These are phyloP conservation scores for Tylopilus sp. DNA, from an alignment of 768 basidiomycete genomes.

Conservation along the genomic window DNA sequence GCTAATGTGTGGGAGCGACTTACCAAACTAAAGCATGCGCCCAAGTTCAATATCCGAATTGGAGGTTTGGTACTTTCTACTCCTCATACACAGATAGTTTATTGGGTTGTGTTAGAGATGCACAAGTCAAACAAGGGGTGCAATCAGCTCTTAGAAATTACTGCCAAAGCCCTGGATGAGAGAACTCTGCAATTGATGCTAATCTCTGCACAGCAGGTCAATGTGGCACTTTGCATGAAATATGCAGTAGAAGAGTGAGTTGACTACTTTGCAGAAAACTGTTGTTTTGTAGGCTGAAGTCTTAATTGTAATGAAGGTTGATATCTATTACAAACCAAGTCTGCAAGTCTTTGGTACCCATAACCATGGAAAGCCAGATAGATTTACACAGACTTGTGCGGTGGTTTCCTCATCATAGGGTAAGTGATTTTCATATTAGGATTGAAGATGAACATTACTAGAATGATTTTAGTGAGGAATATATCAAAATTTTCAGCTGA, in stretches of 20 bases:
- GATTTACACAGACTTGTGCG: background rate
- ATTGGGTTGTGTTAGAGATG: no score
- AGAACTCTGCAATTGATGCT: slow-evolving; percentile 1
- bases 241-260: slow-evolving; percentile 6
- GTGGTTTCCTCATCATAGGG: slow-evolving; percentile 5
- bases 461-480: no score
- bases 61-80: background rate
- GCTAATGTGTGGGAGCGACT: background rate
- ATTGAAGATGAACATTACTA: background rate
- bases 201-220: slow-evolving; percentile 1
- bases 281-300: background rate
- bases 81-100: background rate
- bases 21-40: background rate
- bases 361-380: no score
- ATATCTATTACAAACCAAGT: background rate
- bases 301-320: background rate
- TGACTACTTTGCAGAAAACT: background rate
- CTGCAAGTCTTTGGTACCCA: background rate
- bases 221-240: slow-evolving; percentile 4
- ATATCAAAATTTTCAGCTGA: no score
- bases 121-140: background rate
- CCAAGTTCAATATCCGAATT: background rate
- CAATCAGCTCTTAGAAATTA: background rate
- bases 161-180: background rate
- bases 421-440: background rate